Conservation (phyloP, 2,329 filamentous ascomycete species). For the Claviceps sorghi region DNA sequence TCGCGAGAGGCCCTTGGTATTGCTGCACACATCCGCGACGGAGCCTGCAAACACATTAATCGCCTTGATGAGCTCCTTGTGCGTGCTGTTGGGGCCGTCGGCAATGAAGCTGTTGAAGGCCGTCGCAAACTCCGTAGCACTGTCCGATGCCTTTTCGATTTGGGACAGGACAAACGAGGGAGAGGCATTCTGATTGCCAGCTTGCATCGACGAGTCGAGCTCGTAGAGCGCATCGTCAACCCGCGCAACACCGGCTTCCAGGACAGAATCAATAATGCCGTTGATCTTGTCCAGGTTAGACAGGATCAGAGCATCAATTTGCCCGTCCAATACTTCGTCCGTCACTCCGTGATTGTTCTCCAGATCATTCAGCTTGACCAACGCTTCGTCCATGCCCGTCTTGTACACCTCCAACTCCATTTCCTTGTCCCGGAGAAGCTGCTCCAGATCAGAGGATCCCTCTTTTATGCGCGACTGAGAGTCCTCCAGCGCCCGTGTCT, state of each 20-base stretch:
- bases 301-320: conserved; percentile 79
- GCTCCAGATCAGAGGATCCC: conserved; percentile 72
- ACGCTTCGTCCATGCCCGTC: conserved; percentile 89
- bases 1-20: conserved; percentile 86
- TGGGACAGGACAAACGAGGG: conserved; percentile 90
- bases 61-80: conserved; percentile 83
- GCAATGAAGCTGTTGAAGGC: conserved; percentile 98
- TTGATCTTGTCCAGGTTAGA: conserved; percentile 86
- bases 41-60: conserved; percentile 83
- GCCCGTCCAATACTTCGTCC: conserved; percentile 70
- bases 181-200: conserved; percentile 94
- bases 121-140: conserved; percentile 91
- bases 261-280: conserved; percentile 91
- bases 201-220: conserved; percentile 93
- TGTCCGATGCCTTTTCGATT: conserved; percentile 90
- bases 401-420: conserved; percentile 97
- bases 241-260: conserved; percentile 81
- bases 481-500: conserved; percentile 77
- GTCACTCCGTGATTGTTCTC: conserved; percentile 60
- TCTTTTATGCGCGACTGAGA: conserved; percentile 63
- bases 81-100: conserved; percentile 80
- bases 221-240: conserved; percentile 97
- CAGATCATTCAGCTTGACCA: conserved; percentile 83
- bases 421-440: conserved; percentile 80
- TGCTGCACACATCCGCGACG: conserved; percentile 84